Evolutionary conservation across 2,329 filamentous ascomycete genomes (phyloP).

Genomic region (Xylaria polymorpha): DNA sequence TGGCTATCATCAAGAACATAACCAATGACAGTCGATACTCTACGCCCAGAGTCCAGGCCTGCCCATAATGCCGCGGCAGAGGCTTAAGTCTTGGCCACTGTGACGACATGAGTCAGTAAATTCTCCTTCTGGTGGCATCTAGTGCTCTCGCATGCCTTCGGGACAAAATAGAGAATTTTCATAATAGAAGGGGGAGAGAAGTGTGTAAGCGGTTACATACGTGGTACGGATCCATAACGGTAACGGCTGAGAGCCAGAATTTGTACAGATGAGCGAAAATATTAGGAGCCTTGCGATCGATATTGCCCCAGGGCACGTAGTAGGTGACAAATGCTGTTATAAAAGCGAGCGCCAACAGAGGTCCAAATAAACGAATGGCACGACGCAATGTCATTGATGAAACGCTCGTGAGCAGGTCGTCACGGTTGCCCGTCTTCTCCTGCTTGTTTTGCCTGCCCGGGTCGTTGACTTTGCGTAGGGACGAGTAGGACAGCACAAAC

Average conservation of each 20-base stretch:
- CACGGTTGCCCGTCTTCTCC: slow-evolving; percentile 31
- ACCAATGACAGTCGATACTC: slow-evolving; percentile 36
- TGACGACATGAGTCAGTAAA: slow-evolving; percentile 29
- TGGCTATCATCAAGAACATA: slow-evolving; percentile 38
- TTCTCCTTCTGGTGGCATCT: slow-evolving; percentile 12
- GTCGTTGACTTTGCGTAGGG: slow-evolving; percentile 36
- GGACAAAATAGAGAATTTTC: slow-evolving; percentile 10
- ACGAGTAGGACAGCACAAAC: slow-evolving; percentile 36
- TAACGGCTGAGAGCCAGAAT: slow-evolving; percentile 34
- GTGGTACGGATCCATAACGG: slow-evolving; percentile 36
- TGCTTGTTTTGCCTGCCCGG: slow-evolving; percentile 23
- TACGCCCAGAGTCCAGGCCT: slow-evolving; percentile 37
- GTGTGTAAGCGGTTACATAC: slow-evolving; percentile 28
- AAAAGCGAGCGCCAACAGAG: slow-evolving; percentile 34
- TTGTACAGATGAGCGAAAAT: slow-evolving; percentile 33
- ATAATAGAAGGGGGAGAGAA: slow-evolving; percentile 15
- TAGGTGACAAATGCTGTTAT: slow-evolving; percentile 37
- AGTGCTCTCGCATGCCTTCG: slow-evolving; percentile 15
- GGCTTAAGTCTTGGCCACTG: slow-evolving; percentile 34
- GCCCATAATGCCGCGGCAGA: slow-evolving; percentile 27
- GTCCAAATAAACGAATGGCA: slow-evolving; percentile 37
- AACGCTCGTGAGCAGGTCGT: slow-evolving; percentile 33
- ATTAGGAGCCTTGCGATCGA: slow-evolving; percentile 30
- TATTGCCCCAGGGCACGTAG: slow-evolving; percentile 32
- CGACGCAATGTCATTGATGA: slow-evolving; percentile 37